Percentiles rank a stretch among this genome's conserved stretches.
These are phyloP conservation scores for Sporothrix brunneoviolacea DNA, from an alignment of 2,329 filamentous ascomycete genomes.

Conservation along the genomic window DNA sequence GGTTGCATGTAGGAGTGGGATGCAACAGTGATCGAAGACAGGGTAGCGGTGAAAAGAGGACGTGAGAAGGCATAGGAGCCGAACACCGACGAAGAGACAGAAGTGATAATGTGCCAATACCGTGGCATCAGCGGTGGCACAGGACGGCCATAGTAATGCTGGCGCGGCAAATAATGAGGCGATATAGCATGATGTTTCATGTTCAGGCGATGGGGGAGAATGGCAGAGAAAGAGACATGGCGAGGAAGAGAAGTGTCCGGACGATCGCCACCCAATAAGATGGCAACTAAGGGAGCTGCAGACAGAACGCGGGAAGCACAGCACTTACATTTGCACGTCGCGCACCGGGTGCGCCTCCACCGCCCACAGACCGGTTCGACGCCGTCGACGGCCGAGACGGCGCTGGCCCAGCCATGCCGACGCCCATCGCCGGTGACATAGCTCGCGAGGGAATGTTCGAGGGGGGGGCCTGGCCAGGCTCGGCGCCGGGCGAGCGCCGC, in stretches of 20 bases:
- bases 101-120: neutral
- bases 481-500: constrained; percentile 57
- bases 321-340: constrained; percentile 53
- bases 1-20: too few species aligned
- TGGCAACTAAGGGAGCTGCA: neutral
- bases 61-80: neutral
- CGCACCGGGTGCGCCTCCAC: constrained; percentile 33
- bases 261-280: constrained; percentile 1
- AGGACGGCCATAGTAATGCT: neutral
- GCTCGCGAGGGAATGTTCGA: constrained; percentile 46
- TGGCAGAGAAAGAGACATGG: too few species aligned
- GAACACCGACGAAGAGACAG: neutral
- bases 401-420: constrained; percentile 31
- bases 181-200: constrained; percentile 17
- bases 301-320: neutral
- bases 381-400: constrained; percentile 54
- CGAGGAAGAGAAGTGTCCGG: neutral
- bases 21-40: too few species aligned
- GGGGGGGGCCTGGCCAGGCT: constrained; percentile 52
- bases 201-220: constrained; percentile 10
- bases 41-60: too few species aligned
- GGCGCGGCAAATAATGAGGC: constrained; percentile 3
- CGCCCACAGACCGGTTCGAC: constrained; percentile 50
- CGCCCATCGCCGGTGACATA: constrained; percentile 52
- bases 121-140: neutral